Evolutionary conservation across 768 basidiomycete genomes (phyloP).

Genomic region (Psilocybe cyanescens): DNA sequence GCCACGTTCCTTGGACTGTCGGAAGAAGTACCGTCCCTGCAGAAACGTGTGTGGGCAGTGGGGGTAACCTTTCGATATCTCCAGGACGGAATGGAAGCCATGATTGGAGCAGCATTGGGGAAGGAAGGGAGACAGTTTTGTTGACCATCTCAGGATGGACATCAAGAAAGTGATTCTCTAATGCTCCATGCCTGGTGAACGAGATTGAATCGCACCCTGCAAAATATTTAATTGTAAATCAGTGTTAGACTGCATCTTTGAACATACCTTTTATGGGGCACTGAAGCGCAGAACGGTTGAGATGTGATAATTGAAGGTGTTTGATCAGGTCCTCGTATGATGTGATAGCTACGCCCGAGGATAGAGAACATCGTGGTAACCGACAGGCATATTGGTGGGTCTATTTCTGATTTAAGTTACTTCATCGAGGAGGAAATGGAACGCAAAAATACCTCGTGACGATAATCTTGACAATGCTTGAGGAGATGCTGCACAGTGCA

Average conservation of each 20-base stretch:
- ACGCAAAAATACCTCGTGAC: constrained; percentile 10
- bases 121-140: constrained; percentile 11
- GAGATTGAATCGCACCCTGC: constrained; percentile 8
- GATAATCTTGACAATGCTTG: constrained; percentile 15
- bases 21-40: constrained; percentile 12
- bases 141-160: constrained; percentile 17
- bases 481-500: constrained; percentile 18
- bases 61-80: background rate
- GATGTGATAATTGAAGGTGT: constrained; percentile 30
- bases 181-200: constrained; percentile 8
- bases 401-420: background rate
- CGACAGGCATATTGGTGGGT: constrained; percentile 18
- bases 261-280: constrained; percentile 32
- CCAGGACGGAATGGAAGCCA: constrained; percentile 14
- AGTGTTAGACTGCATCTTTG: background rate
- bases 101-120: constrained; percentile 12
- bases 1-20: constrained; percentile 11
- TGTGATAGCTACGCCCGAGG: constrained; percentile 13
- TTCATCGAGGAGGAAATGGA: background rate
- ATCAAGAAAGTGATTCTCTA: constrained; percentile 20
- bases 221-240: background rate
- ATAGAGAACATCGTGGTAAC: constrained; percentile 25
- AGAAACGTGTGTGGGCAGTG: constrained; percentile 5
- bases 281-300: constrained; percentile 23
- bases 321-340: constrained; percentile 20